A percentile compares a stretch with the other conserved stretches of the same genome.
Evolutionary conservation across 306 rosid genomes (phyloP).

Genomic region (Prunus mira): DNA sequence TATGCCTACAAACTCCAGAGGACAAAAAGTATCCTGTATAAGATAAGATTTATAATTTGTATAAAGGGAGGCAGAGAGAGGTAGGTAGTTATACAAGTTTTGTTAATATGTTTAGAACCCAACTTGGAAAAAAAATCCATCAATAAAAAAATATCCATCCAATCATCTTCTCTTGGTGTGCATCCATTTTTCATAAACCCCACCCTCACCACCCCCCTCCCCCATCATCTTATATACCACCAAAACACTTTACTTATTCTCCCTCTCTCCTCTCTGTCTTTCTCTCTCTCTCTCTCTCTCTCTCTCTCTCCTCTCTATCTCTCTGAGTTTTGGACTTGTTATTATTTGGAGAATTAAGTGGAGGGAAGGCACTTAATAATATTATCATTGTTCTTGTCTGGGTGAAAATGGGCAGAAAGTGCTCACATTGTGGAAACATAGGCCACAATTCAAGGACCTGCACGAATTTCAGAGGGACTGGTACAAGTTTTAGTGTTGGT

Average conservation of each 20-base stretch:
- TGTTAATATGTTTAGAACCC: slow-evolving; percentile 10
- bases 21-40: slow-evolving; percentile 29
- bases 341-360: neutral
- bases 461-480: slow-evolving; percentile 41
- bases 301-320: too few relatives aligned
- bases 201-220: slow-evolving; percentile 28
- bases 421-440: slow-evolving; percentile 91
- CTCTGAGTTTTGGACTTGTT: slow-evolving; percentile 1
- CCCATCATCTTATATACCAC: slow-evolving; percentile 60
- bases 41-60: slow-evolving; percentile 20
- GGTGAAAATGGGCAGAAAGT: slow-evolving; percentile 82
- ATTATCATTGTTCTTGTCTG: neutral
- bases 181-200: slow-evolving; percentile 50
- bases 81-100: slow-evolving; percentile 8
- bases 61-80: slow-evolving; percentile 9
- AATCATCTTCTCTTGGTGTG: slow-evolving; percentile 59
- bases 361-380: neutral
- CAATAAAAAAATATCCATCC: slow-evolving; percentile 51
- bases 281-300: neutral
- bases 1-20: slow-evolving; percentile 16
- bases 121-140: slow-evolving; percentile 36
- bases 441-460: slow-evolving; percentile 98
- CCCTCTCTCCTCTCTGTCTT: neutral
- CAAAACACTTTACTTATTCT: slow-evolving; percentile 28
- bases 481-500: slow-evolving; percentile 3